phyloP scores from a whole-genome alignment of 2,329 filamentous ascomycete genomes.

The Talaromyces sp. region DNA sequence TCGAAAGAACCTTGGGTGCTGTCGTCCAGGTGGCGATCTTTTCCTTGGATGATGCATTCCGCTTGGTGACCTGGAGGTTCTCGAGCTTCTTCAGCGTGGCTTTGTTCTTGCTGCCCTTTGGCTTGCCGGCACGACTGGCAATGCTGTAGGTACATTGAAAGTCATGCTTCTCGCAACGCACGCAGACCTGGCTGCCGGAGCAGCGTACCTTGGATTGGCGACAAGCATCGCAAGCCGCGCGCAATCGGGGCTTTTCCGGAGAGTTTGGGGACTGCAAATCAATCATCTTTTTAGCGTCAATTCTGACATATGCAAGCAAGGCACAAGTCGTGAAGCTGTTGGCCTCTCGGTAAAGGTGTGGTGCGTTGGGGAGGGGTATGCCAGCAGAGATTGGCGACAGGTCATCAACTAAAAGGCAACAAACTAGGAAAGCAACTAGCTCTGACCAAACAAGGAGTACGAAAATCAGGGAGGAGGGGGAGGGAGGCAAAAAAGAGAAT shows the following conservation, averaged over 20 bases:
- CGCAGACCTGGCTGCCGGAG: conserved; percentile 31
- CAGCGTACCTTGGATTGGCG: conserved; percentile 37
- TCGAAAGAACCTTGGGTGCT: neutral
- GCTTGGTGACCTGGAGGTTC: conserved; percentile 27
- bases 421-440: neutral
- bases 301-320: neutral
- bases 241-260: conserved; percentile 25
- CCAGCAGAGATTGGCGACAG: neutral
- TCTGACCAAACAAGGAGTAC: neutral
- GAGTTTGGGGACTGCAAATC: conserved; percentile 14
- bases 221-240: conserved; percentile 35
- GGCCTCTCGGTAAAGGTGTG: neutral
- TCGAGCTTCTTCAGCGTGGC: conserved; percentile 32
- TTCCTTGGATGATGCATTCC: conserved; percentile 17
- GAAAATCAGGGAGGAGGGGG: neutral
- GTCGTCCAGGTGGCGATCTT: conserved; percentile 5
- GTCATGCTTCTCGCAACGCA: conserved; percentile 32
- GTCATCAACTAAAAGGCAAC: neutral
- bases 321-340: neutral
- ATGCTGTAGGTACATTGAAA: conserved; percentile 32
- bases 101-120: conserved; percentile 35
- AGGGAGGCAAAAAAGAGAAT: neutral
- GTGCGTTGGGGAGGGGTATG: neutral
- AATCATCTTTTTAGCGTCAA: conserved; percentile 12
- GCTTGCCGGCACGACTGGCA: conserved; percentile 35